phyloP scores from a whole-genome alignment of 768 basidiomycete species.

The Kwoniella europaea region DNA sequence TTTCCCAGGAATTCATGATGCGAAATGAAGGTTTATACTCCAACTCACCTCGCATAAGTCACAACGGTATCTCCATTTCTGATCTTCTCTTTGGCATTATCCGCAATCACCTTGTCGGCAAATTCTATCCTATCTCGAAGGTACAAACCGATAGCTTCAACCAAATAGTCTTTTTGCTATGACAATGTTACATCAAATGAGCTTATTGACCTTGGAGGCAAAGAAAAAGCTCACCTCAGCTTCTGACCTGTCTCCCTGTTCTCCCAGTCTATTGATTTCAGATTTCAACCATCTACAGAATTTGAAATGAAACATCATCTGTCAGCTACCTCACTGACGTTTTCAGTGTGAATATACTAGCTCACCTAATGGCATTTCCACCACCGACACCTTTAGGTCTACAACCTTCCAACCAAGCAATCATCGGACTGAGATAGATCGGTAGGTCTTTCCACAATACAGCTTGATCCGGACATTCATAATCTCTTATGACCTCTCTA shows the following conservation, averaged over 20 bases:
- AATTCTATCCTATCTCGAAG: conserved; percentile 90
- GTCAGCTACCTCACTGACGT: no score
- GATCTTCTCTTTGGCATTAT: conserved; percentile 87
- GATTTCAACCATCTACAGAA: conserved; percentile 78
- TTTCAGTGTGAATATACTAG: neutral
- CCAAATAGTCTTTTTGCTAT: conserved; percentile 85
- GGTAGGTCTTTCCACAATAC: conserved; percentile 46
- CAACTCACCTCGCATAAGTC: conserved; percentile 80
- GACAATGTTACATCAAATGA: conserved; percentile 1
- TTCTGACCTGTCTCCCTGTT: conserved; percentile 71
- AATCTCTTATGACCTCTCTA: conserved; percentile 72
- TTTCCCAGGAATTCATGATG: no score
- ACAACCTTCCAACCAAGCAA: conserved; percentile 46
- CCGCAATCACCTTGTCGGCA: conserved; percentile 91
- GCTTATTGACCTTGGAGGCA: conserved; percentile 7
- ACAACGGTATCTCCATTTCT: conserved; percentile 90
- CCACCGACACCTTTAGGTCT: conserved; percentile 57
- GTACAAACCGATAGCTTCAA: conserved; percentile 86
- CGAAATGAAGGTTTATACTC: no score
- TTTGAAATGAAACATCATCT: neutral
- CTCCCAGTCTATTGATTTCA: conserved; percentile 89
- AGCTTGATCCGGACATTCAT: conserved; percentile 42
- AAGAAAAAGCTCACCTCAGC: conserved; percentile 72
- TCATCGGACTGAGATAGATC: conserved; percentile 46
- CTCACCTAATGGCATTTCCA: conserved; percentile 57